phyloP scores from a whole-genome alignment of 208 protist species.

The Hexamita inflata region DNA sequence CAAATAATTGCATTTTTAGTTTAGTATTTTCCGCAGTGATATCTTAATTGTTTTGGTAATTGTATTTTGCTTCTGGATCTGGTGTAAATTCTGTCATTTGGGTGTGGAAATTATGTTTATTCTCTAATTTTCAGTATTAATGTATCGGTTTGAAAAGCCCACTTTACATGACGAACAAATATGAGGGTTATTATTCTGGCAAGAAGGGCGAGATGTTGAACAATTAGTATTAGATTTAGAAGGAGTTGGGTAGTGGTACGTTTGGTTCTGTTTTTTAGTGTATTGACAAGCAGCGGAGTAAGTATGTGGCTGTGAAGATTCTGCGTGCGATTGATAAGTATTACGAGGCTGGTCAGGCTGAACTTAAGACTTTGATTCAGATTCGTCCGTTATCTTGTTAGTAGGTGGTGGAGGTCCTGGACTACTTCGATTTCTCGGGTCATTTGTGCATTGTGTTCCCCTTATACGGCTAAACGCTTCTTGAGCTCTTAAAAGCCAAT shows the following conservation, averaged over 20 bases:
- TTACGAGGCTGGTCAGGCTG: neutral
- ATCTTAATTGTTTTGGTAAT: no score
- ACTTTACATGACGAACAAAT: no score
- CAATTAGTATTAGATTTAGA: no score
- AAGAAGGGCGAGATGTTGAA: no score
- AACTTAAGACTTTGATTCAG: neutral
- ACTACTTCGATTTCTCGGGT: neutral
- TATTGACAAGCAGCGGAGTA: neutral
- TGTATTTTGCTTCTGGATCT: no score
- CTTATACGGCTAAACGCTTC: neutral
- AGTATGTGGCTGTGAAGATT: conserved; percentile 16
- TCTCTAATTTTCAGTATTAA: no score
- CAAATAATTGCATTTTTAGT: no score
- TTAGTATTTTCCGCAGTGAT: no score
- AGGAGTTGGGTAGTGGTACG: conserved; percentile 16
- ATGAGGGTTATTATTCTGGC: no score
- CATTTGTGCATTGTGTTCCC: conserved; percentile 21
- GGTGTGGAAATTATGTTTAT: no score
- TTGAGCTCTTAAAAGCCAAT: neutral
- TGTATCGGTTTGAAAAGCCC: no score
- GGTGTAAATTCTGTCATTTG: no score
- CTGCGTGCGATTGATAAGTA: neutral
- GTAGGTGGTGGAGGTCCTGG: neutral
- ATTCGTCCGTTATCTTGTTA: neutral
- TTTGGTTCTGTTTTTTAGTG: conserved; percentile 12